Percentiles rank a stretch among this genome's conserved stretches.
phyloP scores from a whole-genome alignment of 352 stramenopile genomes.

The Globisporangium rhizosaccharum region DNA sequence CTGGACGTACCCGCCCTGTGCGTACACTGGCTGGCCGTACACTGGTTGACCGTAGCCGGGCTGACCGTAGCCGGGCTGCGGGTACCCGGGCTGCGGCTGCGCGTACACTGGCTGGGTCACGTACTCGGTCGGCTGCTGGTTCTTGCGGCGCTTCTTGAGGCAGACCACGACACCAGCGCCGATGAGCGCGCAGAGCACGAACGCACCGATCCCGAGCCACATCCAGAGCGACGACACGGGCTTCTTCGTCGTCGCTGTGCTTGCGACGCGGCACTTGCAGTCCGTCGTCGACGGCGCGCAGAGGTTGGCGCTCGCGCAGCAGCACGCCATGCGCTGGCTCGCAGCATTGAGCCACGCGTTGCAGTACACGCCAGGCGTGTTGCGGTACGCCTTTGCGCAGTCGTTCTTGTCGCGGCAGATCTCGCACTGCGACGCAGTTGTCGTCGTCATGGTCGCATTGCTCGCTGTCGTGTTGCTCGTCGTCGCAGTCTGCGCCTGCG shows the following conservation, averaged over 20 bases:
- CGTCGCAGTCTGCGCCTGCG: not conserved
- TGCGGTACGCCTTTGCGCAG: slow-evolving; percentile 43
- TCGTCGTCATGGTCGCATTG: not conserved
- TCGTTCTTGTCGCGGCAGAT: slow-evolving; percentile 38
- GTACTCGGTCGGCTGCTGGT: slow-evolving; percentile 8
- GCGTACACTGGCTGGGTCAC: slow-evolving; percentile 6
- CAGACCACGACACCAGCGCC: slow-evolving; percentile 22
- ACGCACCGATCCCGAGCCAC: slow-evolving; percentile 25
- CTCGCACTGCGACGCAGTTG: slow-evolving; percentile 27
- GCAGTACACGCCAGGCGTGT: slow-evolving; percentile 38
- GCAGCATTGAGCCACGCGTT: slow-evolving; percentile 39
- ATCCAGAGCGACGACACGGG: slow-evolving; percentile 5
- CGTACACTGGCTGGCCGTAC: slow-evolving; percentile 17
- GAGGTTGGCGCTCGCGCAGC: slow-evolving; percentile 31
- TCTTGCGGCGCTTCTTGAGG: slow-evolving; percentile 32
- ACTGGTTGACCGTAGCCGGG: slow-evolving; percentile 17
- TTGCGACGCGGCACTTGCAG: slow-evolving; percentile 27
- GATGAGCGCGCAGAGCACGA: slow-evolving; percentile 25
- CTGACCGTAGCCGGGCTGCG: slow-evolving; percentile 19
- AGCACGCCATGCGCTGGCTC: slow-evolving; percentile 35
- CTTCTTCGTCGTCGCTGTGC: slow-evolving; percentile 10
- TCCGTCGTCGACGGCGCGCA: slow-evolving; percentile 27
- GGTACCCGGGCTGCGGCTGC: slow-evolving; percentile 18
- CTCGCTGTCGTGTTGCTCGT: not conserved
- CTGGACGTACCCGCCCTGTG: slow-evolving; percentile 21